phyloP scores from a whole-genome alignment of 2,329 filamentous ascomycete species.

The Calonectria ilicicola region DNA sequence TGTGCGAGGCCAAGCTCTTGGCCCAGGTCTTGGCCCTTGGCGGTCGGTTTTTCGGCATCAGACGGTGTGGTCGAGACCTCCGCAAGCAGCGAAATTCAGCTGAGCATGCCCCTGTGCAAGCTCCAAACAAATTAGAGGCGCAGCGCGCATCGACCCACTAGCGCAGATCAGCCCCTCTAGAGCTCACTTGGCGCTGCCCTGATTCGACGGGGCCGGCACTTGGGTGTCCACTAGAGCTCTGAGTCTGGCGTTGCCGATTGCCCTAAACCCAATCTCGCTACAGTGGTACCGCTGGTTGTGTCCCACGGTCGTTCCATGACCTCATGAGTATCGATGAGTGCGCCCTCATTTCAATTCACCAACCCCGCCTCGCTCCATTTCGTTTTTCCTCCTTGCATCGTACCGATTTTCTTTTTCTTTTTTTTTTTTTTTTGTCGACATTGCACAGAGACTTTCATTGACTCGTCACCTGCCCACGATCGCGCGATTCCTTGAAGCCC shows the following conservation, averaged over 20 bases:
- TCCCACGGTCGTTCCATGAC: conserved; percentile 16
- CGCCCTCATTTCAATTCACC: conserved; percentile 1
- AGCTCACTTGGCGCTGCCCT: not conserved
- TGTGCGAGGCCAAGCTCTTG: no score
- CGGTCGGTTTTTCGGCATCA: not conserved
- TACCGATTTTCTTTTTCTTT: not conserved
- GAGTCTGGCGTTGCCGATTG: conserved; percentile 6
- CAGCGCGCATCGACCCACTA: conserved; percentile 16
- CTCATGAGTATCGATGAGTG: conserved; percentile 6
- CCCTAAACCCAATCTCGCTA: conserved; percentile 16
- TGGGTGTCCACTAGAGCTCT: conserved; percentile 4
- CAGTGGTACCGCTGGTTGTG: not conserved
- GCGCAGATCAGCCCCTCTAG: conserved; percentile 4
- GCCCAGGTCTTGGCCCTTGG: not conserved
- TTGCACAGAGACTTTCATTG: not conserved
- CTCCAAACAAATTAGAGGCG: conserved; percentile 6
- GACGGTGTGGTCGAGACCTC: not conserved
- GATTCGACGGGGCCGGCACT: conserved; percentile 2
- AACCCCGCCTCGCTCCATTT: not conserved
- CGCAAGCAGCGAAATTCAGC: not conserved
- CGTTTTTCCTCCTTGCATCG: not conserved
- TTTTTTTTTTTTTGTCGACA: not conserved
- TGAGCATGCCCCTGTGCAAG: not conserved
- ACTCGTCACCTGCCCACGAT: not conserved
- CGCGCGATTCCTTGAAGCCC: not conserved